phyloP scores from a whole-genome alignment of 768 basidiomycete genomes.

The Mycena pura region DNA sequence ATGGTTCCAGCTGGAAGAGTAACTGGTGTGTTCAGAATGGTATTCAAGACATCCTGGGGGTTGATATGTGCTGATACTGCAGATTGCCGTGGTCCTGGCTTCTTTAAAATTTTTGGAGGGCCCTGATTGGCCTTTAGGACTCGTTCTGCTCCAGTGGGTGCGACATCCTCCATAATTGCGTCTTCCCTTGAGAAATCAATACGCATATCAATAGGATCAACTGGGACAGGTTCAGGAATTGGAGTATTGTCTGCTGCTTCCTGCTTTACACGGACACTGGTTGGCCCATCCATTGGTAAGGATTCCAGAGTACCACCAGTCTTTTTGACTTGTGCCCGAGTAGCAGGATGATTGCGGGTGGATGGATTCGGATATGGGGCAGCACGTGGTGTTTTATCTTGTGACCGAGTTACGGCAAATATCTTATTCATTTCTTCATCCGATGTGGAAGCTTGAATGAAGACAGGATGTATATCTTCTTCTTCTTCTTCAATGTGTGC shows the following conservation, averaged over 20 bases:
- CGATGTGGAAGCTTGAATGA: not conserved
- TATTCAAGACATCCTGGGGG: not conserved
- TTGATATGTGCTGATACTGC: not conserved
- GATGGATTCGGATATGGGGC: not conserved
- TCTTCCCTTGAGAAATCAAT: slow-evolving; percentile 3
- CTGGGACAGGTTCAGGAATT: not conserved
- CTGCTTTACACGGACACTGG: not conserved
- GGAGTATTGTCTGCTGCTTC: not conserved
- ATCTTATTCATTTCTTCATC: not conserved
- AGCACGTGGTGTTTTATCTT: not conserved
- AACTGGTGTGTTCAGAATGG: not conserved
- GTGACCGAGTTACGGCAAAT: not conserved
- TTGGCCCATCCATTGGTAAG: not conserved
- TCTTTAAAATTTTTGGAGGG: not conserved
- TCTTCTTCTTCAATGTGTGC: not conserved
- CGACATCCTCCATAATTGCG: slow-evolving; percentile 3
- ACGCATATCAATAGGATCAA: not conserved
- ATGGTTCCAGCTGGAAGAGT: not conserved
- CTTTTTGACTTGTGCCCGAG: no score
- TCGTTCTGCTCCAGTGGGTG: not conserved
- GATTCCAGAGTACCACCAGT: not conserved
- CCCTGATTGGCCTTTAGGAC: not conserved
- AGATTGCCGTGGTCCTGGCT: not conserved
- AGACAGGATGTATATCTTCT: not conserved
- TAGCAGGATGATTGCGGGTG: not conserved